phyloP scores from a whole-genome alignment of 2,329 filamentous ascomycete species.

The Xylaria sp. region DNA sequence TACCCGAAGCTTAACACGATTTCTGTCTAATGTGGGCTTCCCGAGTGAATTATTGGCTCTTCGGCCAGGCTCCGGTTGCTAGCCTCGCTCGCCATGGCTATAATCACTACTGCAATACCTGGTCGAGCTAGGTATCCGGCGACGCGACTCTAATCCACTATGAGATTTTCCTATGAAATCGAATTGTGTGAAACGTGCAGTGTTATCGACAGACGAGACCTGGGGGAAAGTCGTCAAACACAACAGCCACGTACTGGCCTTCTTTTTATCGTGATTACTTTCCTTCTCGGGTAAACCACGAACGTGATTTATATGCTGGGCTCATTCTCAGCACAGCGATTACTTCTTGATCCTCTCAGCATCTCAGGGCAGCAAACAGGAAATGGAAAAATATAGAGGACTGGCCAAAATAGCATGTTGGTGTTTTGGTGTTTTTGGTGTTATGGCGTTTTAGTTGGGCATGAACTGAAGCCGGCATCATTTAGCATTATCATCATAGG shows the following conservation, averaged over 20 bases:
- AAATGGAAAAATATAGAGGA: background rate
- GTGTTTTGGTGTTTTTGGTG: no score
- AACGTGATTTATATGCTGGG: background rate
- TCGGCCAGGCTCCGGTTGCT: background rate
- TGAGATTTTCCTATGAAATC: background rate
- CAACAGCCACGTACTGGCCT: background rate
- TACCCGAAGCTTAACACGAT: background rate
- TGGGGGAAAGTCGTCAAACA: background rate
- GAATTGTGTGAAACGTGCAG: background rate
- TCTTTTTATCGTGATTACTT: background rate
- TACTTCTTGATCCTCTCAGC: background rate
- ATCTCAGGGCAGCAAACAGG: background rate
- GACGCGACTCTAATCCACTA: background rate
- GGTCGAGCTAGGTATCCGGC: slow-evolving; percentile 2
- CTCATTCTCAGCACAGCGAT: background rate
- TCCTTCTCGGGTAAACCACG: background rate
- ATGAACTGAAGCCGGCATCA: slow-evolving; percentile 8
- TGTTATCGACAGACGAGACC: background rate
- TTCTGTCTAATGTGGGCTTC: background rate
- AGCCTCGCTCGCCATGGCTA: background rate
- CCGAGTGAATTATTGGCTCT: background rate
- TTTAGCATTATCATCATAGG: slow-evolving; percentile 5
- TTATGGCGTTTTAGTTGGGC: slow-evolving; percentile 6
- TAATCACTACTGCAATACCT: background rate
- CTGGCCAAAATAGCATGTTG: background rate